A percentile compares a stretch with the other conserved stretches of the same genome.
Evolutionary conservation across 2,329 filamentous ascomycete genomes (phyloP).

Genomic region (Aspergillus vadensis): DNA sequence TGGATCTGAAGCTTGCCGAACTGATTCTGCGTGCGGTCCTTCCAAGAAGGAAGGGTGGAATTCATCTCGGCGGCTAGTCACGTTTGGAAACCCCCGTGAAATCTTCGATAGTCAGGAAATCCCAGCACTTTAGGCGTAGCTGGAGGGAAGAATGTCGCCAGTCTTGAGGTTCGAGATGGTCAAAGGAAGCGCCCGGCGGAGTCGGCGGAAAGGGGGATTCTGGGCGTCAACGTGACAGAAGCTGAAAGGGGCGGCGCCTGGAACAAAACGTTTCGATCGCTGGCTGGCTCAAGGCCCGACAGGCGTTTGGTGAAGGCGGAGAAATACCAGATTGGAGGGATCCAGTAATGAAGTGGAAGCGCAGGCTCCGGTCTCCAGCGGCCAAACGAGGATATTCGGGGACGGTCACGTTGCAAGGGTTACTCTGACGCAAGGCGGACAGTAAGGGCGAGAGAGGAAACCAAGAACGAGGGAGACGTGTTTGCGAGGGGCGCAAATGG

Average conservation of each 20-base stretch:
- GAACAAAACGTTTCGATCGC: conserved; percentile 19
- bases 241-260: conserved; percentile 1
- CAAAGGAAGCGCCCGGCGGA: conserved; percentile 11
- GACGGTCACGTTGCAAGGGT: conserved; percentile 34
- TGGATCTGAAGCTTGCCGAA: conserved; percentile 49
- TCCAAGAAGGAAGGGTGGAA: conserved; percentile 47
- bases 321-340: conserved; percentile 17
- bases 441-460: conserved; percentile 26
- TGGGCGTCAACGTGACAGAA: conserved; percentile 22
- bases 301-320: conserved; percentile 12
- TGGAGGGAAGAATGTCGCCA: background rate
- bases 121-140: background rate
- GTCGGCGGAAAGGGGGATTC: conserved; percentile 23
- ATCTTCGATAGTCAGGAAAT: conserved; percentile 16
- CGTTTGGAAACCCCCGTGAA: conserved; percentile 20
- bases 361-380: conserved; percentile 28
- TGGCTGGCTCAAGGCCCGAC: conserved; percentile 16
- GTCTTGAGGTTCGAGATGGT: background rate
- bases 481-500: conserved; percentile 21
- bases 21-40: conserved; percentile 48
- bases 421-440: conserved; percentile 33
- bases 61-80: conserved; percentile 36
- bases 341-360: conserved; percentile 11
- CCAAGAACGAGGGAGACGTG: conserved; percentile 23
- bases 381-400: conserved; percentile 25